Evolutionary conservation across 1,284 basidiomycete species (phyloP), one percentile per base, ranked within the genome.

Genomic region (Tetrapyrgos nigripes): DNA sequence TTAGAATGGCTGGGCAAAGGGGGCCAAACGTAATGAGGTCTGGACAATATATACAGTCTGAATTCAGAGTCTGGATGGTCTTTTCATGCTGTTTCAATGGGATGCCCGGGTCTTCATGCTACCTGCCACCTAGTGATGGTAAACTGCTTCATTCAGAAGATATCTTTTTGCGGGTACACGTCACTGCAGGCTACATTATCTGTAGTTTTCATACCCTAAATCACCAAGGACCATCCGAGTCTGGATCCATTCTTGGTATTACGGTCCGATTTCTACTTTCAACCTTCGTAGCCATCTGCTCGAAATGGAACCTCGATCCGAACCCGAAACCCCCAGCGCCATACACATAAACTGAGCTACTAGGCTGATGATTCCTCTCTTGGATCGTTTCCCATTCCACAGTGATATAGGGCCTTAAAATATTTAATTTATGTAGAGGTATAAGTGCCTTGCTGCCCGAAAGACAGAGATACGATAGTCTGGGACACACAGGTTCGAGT

Each of bases 1-100:
- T 70, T 97, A 64, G 86, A 86, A 59, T 77, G 77, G 43, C 76
- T 95, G 19, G 90, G 90, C 3, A 85, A 82, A 64, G 61, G 17
- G 37, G 46, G 56, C 27, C 47, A 40, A 17, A 5, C 37, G 17
- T 40, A 40, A n/a, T 40, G 19, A 14, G 8, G 31, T 33, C 31
- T 40, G 17, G 37, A 40, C 37, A 9, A 8, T 40, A 40, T n/a
- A n/a, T n/a, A n/a, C n/a, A n/a, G n/a, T n/a, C n/a, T n/a, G n/a
- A n/a, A n/a, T n/a, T n/a, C n/a, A n/a, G n/a, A n/a, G n/a, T n/a
- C n/a, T n/a, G n/a, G n/a, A n/a, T n/a, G n/a, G n/a, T n/a, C n/a
- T n/a, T n/a, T n/a, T n/a, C n/a, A n/a, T n/a, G n/a, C n/a, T n/a
- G n/a, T n/a, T n/a, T n/a, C n/a, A n/a, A n/a, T n/a, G n/a, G n/a